Conservation (phyloP, 495 filamentous ascomycete species). For the Articulospora tetracladia region DNA sequence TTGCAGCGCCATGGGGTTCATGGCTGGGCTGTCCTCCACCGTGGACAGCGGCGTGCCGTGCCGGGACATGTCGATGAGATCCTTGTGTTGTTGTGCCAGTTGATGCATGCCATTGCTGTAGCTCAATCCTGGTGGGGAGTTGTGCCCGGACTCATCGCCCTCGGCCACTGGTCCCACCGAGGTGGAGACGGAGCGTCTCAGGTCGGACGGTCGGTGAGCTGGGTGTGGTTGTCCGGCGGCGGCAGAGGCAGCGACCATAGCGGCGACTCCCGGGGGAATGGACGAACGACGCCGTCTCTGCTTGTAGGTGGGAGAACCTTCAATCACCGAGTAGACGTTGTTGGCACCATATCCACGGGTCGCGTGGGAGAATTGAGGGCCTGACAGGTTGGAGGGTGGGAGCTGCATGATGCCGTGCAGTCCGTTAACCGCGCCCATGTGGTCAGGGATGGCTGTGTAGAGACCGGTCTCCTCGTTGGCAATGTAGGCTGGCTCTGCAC, state of each 20-base stretch:
- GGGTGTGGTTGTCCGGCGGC: slow-evolving; percentile 30
- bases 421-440: slow-evolving; percentile 48
- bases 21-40: slow-evolving; percentile 71
- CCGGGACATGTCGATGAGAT: slow-evolving; percentile 78
- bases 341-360: slow-evolving; percentile 63
- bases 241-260: slow-evolving; percentile 57
- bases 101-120: slow-evolving; percentile 61
- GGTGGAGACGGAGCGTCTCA: slow-evolving; percentile 85
- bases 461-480: slow-evolving; percentile 95
- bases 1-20: slow-evolving; percentile 56
- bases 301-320: slow-evolving; percentile 98
- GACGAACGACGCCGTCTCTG: slow-evolving; percentile 91
- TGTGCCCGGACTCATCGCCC: slow-evolving; percentile 64
- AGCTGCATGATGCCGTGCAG: slow-evolving; percentile 88
- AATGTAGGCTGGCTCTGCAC: slow-evolving; percentile 90
- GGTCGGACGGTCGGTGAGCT: slow-evolving; percentile 72
- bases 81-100: slow-evolving; percentile 64
- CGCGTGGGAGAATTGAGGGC: slow-evolving; percentile 61
- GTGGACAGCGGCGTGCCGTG: slow-evolving; percentile 83
- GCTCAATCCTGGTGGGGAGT: slow-evolving; percentile 64
- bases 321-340: slow-evolving; percentile 91
- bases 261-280: slow-evolving; percentile 69
- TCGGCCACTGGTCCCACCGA: slow-evolving; percentile 83
- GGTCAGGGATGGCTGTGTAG: slow-evolving; percentile 90
- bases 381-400: slow-evolving; percentile 79